Conservation (phyloP, 2,329 filamentous ascomycete species). For the Ceratocystis alfenasii region DNA sequence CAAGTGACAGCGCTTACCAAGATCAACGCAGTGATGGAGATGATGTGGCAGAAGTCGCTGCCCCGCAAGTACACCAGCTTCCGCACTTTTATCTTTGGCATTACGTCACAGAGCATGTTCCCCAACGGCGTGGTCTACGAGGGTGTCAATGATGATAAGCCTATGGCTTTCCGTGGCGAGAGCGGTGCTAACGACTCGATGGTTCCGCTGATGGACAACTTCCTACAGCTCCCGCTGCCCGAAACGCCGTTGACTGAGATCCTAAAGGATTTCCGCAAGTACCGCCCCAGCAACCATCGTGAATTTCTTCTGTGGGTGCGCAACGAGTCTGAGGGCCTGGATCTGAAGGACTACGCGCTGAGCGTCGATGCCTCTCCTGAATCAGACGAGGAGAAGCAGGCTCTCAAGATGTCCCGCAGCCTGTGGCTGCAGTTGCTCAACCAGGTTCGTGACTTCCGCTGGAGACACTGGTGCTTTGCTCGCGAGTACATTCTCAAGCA, state of each 20-base stretch:
- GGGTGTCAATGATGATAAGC: slow-evolving; percentile 58
- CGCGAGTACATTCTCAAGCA: slow-evolving; percentile 74
- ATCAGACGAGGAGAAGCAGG: slow-evolving; percentile 25
- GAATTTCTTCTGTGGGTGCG: slow-evolving; percentile 67
- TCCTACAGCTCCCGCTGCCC: slow-evolving; percentile 79
- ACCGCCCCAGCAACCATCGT: slow-evolving; percentile 79
- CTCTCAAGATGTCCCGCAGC: slow-evolving; percentile 43
- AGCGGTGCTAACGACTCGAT: slow-evolving; percentile 92
- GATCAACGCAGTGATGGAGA: slow-evolving; percentile 63
- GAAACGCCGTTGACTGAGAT: slow-evolving; percentile 79
- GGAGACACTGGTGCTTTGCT: slow-evolving; percentile 78
- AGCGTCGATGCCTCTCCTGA: slow-evolving; percentile 25
- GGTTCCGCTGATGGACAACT: slow-evolving; percentile 78
- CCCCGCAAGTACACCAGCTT: slow-evolving; percentile 77
- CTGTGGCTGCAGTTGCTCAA: slow-evolving; percentile 56
- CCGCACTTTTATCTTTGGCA: slow-evolving; percentile 94
- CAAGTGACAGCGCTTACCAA: slow-evolving; percentile 50
- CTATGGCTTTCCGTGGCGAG: slow-evolving; percentile 77
- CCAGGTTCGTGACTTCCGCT: slow-evolving; percentile 69
- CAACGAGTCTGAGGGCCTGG: slow-evolving; percentile 36
- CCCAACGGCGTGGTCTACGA: slow-evolving; percentile 84
- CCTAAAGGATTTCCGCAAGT: slow-evolving; percentile 75
- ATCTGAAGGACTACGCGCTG: slow-evolving; percentile 49
- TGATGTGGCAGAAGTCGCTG: slow-evolving; percentile 83
- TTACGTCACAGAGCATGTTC: slow-evolving; percentile 89